Percentiles rank a stretch among this genome's conserved stretches.
Evolutionary conservation across 176 grass and related monocot genomes (phyloP).

Genomic region (Pharus latifolius): DNA sequence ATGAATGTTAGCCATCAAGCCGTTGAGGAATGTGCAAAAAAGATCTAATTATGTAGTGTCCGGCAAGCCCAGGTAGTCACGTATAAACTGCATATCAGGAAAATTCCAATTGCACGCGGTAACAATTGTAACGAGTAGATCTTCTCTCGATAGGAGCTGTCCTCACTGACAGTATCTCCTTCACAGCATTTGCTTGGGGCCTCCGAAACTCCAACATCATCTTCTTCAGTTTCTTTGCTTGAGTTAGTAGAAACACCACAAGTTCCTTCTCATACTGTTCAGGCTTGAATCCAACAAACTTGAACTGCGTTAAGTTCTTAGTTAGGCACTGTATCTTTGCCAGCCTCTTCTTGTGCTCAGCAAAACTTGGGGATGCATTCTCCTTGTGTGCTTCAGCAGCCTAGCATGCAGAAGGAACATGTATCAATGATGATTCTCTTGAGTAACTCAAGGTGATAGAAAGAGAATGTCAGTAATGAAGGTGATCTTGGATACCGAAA

Average conservation of each 20-base stretch:
- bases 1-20: too few species aligned
- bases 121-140: not conserved
- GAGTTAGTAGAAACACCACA: constrained; percentile 6
- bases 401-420: constrained; percentile 7
- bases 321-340: constrained; percentile 16
- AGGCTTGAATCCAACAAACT: constrained; percentile 23
- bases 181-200: not conserved
- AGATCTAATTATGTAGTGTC: not conserved
- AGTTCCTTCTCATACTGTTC: constrained; percentile 14
- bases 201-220: constrained; percentile 1
- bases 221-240: constrained; percentile 17
- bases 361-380: not conserved
- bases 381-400: not conserved
- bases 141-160: not conserved
- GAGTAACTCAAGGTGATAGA: not conserved
- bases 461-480: constrained; percentile 2
- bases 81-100: not conserved
- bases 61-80: not conserved
- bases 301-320: constrained; percentile 17
- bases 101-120: constrained; percentile 13
- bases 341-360: constrained; percentile 7
- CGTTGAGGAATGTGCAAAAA: too few species aligned
- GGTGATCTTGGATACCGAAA: constrained; percentile 24
- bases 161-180: constrained; percentile 1
- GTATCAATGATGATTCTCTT: not conserved